Base-by-base conservation (phyloP, 2,329 filamentous ascomycete genomes). In the Verticillium isaacii region DNA sequence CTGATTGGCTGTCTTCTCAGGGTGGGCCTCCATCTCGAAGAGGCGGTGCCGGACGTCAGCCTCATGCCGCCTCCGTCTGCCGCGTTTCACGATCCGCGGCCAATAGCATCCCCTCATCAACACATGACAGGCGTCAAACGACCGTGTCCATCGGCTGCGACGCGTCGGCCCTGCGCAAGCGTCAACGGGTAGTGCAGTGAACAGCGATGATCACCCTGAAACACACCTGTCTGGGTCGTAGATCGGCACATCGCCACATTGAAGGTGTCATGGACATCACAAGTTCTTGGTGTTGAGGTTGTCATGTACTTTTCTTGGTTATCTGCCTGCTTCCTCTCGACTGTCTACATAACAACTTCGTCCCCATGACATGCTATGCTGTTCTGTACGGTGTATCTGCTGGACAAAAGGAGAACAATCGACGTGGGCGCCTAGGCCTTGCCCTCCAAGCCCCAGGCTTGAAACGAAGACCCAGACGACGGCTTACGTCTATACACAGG, bases 41-140 rank as follows among this genome's bases (percentile, higher is more conserved):
- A 60, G 62, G 63, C 56, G 17, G n/a, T 60, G 57, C 59, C 45
- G 12, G 32, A 17, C 62, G 56, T 60, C 17, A 19, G 45, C 45
- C 45, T 25, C 45, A 19, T 19, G 45, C 45, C 45, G 45, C 45
- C 23, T 52, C 45, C n/a, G 37, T 41, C 12, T 6, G 45, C 45
- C 45, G 45, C 45, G 45, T 52, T 29, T 52, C 45, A 52, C 45
- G 19, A 41, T 41, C 37, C 37, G 37, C 37, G 17, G 37, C 37
- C 37, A 41, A 41, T 41, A 15, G 14, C 37, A 41, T 41, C 3
- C 15, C 14, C 37, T n/a, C 17, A 7, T n/a, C 17, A n/a, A 41
- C 17, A 17, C 37, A 41, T 41, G 37, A 41, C 37, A 41, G 17
- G 15, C 37, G 2, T 41, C 37, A 41, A 41, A 41, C 37, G 17